phyloP scores from a whole-genome alignment of 352 stramenopile genomes.

The Globisporangium carolinianum region DNA sequence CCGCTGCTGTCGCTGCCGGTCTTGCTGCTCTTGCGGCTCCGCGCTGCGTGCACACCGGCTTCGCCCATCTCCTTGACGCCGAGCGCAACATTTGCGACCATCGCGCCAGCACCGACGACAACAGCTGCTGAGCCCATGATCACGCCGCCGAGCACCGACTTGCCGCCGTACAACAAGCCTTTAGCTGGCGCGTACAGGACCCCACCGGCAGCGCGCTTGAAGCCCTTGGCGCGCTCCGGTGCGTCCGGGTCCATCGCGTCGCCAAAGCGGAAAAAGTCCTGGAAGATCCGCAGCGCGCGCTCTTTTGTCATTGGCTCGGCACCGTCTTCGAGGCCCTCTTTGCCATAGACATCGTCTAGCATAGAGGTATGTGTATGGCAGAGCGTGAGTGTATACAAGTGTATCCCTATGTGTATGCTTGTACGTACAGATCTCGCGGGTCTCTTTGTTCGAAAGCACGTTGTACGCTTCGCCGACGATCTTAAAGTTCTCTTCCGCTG shows the following conservation, averaged over 20 bases:
- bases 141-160: slow-evolving; percentile 75
- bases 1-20: slow-evolving; percentile 30
- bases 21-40: slow-evolving; percentile 54
- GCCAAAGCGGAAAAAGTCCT: slow-evolving; percentile 82
- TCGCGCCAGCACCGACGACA: slow-evolving; percentile 63
- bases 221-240: slow-evolving; percentile 63
- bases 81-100: slow-evolving; percentile 77
- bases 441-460: slow-evolving; percentile 89
- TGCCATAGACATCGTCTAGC: slow-evolving; percentile 90
- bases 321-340: slow-evolving; percentile 85
- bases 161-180: slow-evolving; percentile 76
- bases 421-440: slow-evolving; percentile 79
- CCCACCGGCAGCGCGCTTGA: slow-evolving; percentile 70
- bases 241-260: slow-evolving; percentile 81
- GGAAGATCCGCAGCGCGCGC: slow-evolving; percentile 78
- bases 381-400: background rate
- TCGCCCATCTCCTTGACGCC: slow-evolving; percentile 87
- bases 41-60: slow-evolving; percentile 65
- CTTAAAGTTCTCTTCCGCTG: slow-evolving; percentile 91
- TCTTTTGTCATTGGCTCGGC: slow-evolving; percentile 81
- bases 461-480: slow-evolving; percentile 93
- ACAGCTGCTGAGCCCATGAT: slow-evolving; percentile 79
- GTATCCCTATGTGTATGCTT: background rate
- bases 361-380: background rate
- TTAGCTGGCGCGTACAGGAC: slow-evolving; percentile 80